Evolutionary conservation across 805 yeast genomes (phyloP), one percentile per base, ranked within the genome.

Genomic region (Monosporozyma unispora): DNA sequence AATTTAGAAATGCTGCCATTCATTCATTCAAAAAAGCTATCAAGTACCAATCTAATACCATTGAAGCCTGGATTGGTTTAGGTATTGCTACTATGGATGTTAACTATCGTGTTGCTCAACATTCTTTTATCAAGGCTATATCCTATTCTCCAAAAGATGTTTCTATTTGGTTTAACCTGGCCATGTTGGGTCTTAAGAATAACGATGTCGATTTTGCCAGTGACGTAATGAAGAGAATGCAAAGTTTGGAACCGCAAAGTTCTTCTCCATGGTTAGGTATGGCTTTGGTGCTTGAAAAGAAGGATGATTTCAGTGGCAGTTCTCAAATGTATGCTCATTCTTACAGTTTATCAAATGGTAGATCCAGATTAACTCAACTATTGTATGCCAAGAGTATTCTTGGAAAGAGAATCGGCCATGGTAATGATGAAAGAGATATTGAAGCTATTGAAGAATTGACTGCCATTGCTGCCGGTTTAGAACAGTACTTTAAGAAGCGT

Each of bases 71-170:
- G 99, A 72, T 79, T 48, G 82, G 86, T 0, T 71, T 91, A 27
- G 99, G 98, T 12, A 76, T 84, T 50, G 84, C 89, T 0, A 78
- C 87, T 7, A 74, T 82, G 48, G 68, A 79, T 3, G 66, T 72
- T 3, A 84, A 80, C 54, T 82, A 91, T 0, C 75, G 77, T 45
- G 84, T 87, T 6, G 73, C 97, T 0, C 99, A 93, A 66, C 99
- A 93, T 68, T 88, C 96, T 63, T 87, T 86, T 58, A 85, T 93
- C 57, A 84, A 87, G 54, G 90, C 97, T 0, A 68, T 82, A 2
- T 74, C 86, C 0, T 66, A 89, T 38, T 82, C 86, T 45, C 78
- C 85, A 6, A 78, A 79, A 48, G 86, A 85, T 49, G 77, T 83
- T 3, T 69, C 69, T 16, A 76, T 82, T 4, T 93, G 97, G 96